Evolutionary conservation across 192 early-diverging fungal genomes (phyloP).

Genomic region (Dispira simplex): DNA sequence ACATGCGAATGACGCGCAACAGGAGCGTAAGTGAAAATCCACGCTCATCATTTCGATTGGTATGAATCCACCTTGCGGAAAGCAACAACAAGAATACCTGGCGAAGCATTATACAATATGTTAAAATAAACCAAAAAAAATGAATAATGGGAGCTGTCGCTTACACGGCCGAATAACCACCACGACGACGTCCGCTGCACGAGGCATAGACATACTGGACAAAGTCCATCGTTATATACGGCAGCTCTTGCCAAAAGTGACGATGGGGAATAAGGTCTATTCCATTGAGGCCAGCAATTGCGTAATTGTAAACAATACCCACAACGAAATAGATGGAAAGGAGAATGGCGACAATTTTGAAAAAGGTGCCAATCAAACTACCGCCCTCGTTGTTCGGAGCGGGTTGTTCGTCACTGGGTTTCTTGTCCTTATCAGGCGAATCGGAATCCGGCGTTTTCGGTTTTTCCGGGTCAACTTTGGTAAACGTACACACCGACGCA

Average conservation of each 20-base stretch:
- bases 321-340: slow-evolving; percentile 24
- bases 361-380: too few species aligned
- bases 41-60: background rate
- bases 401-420: too few species aligned
- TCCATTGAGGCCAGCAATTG: slow-evolving; percentile 22
- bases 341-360: slow-evolving; percentile 9
- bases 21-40: background rate
- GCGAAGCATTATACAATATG: background rate
- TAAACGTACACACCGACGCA: slow-evolving; percentile 22
- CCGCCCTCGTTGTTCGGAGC: too few species aligned
- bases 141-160: too few species aligned
- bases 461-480: too few species aligned
- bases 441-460: too few species aligned
- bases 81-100: background rate
- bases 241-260: slow-evolving; percentile 12
- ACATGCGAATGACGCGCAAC: too few species aligned
- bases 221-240: slow-evolving; percentile 18
- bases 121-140: background rate
- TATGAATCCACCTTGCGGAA: background rate
- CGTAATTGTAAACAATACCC: slow-evolving; percentile 25
- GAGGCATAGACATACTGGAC: slow-evolving; percentile 24
- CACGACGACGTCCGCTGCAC: slow-evolving; percentile 22
- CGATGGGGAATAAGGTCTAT: slow-evolving; percentile 28
- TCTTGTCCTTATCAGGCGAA: too few species aligned
- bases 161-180: slow-evolving; percentile 28